Evolutionary conservation across 257 asterid species (phyloP).

Genomic region (Scutellaria baicalensis): DNA sequence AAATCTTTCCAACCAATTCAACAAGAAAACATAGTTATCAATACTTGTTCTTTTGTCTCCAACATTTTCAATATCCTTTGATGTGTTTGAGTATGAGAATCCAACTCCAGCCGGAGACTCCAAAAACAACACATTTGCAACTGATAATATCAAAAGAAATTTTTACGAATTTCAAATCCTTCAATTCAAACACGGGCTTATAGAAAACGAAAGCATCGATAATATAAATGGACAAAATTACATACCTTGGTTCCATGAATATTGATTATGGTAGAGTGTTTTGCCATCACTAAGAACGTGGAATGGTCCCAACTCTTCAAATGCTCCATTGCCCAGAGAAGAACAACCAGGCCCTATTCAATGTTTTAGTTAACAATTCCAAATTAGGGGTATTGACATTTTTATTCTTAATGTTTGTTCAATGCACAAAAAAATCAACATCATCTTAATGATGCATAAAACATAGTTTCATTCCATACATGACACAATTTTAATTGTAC

Average conservation of each 20-base stretch:
- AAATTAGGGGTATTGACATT: too few relatives aligned
- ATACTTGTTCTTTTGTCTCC: constrained; percentile 52
- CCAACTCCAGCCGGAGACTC: constrained; percentile 96
- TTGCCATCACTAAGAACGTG: constrained; percentile 73
- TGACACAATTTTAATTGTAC: too few relatives aligned
- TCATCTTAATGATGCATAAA: too few relatives aligned
- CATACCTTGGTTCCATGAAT: constrained; percentile 70
- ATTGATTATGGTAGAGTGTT: constrained; percentile 51
- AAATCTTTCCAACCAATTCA: constrained; percentile 65
- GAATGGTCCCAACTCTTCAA: constrained; percentile 85
- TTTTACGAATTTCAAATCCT: neutral
- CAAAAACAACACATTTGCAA: constrained; percentile 65
- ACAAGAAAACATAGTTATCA: constrained; percentile 45
- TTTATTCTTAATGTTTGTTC: too few relatives aligned
- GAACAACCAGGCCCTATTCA: constrained; percentile 87
- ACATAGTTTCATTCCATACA: too few relatives aligned
- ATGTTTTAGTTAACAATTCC: neutral
- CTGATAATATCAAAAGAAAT: constrained; percentile 20
- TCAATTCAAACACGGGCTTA: too few relatives aligned
- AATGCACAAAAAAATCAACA: too few relatives aligned
- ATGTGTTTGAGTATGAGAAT: constrained; percentile 68
- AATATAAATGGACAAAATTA: neutral
- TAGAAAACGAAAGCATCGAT: neutral
- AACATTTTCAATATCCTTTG: constrained; percentile 14
- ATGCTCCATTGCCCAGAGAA: constrained; percentile 81